Evolutionary conservation across 805 yeast species (phyloP).

Genomic region (Kodamaea restingae): DNA sequence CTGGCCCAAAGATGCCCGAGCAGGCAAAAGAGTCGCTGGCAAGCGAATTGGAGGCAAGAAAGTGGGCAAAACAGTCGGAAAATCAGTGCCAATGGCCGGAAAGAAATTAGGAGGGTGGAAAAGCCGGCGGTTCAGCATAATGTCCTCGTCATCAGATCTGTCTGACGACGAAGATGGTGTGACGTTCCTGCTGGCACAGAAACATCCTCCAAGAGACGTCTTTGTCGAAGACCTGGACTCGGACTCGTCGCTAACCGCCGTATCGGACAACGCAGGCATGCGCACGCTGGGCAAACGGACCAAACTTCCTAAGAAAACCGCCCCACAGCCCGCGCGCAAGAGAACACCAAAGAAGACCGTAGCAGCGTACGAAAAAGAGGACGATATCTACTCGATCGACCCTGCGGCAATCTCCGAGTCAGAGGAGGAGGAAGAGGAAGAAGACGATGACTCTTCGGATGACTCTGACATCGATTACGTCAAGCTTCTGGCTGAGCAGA

Average conservation of each 20-base stretch:
- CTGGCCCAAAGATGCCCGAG: not conserved
- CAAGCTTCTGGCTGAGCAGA: constrained; percentile 62
- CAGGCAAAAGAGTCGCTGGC: not conserved
- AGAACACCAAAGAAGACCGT: constrained; percentile 23
- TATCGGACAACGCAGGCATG: constrained; percentile 24
- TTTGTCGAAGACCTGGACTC: constrained; percentile 20
- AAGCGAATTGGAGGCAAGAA: constrained; percentile 6
- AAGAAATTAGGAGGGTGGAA: constrained; percentile 1
- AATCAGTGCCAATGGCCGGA: not conserved
- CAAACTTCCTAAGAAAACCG: constrained; percentile 5
- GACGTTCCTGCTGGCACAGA: constrained; percentile 6
- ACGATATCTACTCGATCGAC: constrained; percentile 10
- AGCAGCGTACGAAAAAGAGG: constrained; percentile 21
- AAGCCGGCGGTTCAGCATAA: constrained; percentile 31
- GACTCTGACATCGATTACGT: constrained; percentile 66
- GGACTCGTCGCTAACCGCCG: constrained; percentile 41
- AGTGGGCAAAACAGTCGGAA: constrained; percentile 5
- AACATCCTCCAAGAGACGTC: not conserved
- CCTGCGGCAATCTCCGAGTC: not conserved
- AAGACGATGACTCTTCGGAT: constrained; percentile 9
- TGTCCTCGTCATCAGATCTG: constrained; percentile 23
- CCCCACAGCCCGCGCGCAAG: constrained; percentile 13
- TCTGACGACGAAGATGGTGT: constrained; percentile 1
- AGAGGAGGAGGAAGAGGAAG: constrained; percentile 2
- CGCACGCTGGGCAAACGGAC: constrained; percentile 10